A percentile compares a stretch with the other conserved stretches of the same genome.
Conservation (phyloP, 257 asterid species). For the Parsonsia alboflavescens region DNA sequence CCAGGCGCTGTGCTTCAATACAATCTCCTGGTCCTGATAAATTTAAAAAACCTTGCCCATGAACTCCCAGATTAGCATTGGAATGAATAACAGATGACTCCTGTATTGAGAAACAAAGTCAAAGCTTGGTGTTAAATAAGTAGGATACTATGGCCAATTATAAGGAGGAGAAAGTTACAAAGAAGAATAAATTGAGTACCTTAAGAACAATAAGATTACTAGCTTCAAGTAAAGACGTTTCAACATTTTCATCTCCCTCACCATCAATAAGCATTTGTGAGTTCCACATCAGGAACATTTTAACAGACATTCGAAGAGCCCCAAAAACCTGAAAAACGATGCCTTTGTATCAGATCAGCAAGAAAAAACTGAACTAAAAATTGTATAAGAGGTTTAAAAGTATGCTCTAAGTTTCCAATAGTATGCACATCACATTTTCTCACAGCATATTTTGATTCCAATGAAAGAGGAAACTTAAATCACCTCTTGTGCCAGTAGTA, state of each 20-base stretch:
- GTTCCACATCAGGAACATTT: constrained; percentile 98
- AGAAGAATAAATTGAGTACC: constrained; percentile 39
- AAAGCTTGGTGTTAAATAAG: constrained; percentile 9
- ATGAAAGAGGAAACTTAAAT: neutral
- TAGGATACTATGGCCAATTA: constrained; percentile 8
- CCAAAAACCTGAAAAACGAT: constrained; percentile 72
- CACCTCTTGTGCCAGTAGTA: neutral
- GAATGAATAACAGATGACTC: constrained; percentile 87
- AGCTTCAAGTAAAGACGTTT: constrained; percentile 93
- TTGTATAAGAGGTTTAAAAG: neutral
- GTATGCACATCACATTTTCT: neutral
- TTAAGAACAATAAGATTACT: constrained; percentile 94
- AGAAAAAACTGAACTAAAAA: neutral
- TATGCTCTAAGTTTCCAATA: neutral
- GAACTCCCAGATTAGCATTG: constrained; percentile 93
- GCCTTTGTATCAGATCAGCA: neutral
- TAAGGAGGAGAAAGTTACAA: constrained; percentile 6
- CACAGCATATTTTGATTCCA: neutral
- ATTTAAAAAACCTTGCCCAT: constrained; percentile 90
- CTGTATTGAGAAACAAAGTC: constrained; percentile 31
- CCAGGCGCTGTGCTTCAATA: constrained; percentile 91
- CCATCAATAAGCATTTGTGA: constrained; percentile 90
- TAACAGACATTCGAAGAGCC: constrained; percentile 98
- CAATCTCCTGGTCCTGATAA: constrained; percentile 94
- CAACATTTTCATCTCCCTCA: constrained; percentile 96